Conservation (phyloP, 225 moss, liverwort and hornwort species). For the Straminergon stramineum region DNA sequence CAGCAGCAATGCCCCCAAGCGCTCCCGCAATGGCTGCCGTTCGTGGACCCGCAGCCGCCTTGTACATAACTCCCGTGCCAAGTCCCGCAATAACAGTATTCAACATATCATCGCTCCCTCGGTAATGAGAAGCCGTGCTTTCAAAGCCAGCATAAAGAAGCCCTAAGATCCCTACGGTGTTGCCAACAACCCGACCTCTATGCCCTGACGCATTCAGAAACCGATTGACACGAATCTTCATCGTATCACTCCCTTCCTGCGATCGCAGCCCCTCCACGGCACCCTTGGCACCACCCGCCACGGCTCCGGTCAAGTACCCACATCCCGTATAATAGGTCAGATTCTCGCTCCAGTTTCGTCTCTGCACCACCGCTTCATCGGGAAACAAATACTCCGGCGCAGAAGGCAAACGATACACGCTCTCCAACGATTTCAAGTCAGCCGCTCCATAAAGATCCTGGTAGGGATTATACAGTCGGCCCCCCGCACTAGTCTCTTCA, state of each 20-base stretch:
- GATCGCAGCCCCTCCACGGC: slow-evolving; percentile 55
- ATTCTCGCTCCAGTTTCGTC: slow-evolving; percentile 89
- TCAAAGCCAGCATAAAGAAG: slow-evolving; percentile 77
- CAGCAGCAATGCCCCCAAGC: slow-evolving; percentile 68
- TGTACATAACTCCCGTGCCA: slow-evolving; percentile 65
- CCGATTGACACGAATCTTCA: slow-evolving; percentile 68
- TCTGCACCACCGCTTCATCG: slow-evolving; percentile 62
- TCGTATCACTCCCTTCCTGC: slow-evolving; percentile 59
- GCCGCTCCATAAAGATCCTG: slow-evolving; percentile 56
- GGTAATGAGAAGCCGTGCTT: slow-evolving; percentile 44
- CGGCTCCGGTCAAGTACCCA: slow-evolving; percentile 58
- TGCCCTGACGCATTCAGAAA: slow-evolving; percentile 70
- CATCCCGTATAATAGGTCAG: slow-evolving; percentile 82
- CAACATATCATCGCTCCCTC: slow-evolving; percentile 67
- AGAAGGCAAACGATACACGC: slow-evolving; percentile 50
- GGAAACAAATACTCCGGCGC: slow-evolving; percentile 78
- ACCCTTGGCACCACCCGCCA: slow-evolving; percentile 51
- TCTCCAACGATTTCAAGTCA: slow-evolving; percentile 68
- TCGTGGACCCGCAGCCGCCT: slow-evolving; percentile 79
- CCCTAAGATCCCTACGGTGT: slow-evolving; percentile 70
- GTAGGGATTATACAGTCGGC: slow-evolving; percentile 71
- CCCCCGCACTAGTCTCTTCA: slow-evolving; percentile 31
- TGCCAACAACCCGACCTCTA: slow-evolving; percentile 50
- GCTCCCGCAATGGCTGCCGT: slow-evolving; percentile 81
- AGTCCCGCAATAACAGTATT: slow-evolving; percentile 72